Percentiles rank a stretch among this genome's conserved stretches.
These are phyloP conservation scores for Wickerhamiella kurtzmanii DNA, from an alignment of 805 yeast species.

Conservation along the genomic window DNA sequence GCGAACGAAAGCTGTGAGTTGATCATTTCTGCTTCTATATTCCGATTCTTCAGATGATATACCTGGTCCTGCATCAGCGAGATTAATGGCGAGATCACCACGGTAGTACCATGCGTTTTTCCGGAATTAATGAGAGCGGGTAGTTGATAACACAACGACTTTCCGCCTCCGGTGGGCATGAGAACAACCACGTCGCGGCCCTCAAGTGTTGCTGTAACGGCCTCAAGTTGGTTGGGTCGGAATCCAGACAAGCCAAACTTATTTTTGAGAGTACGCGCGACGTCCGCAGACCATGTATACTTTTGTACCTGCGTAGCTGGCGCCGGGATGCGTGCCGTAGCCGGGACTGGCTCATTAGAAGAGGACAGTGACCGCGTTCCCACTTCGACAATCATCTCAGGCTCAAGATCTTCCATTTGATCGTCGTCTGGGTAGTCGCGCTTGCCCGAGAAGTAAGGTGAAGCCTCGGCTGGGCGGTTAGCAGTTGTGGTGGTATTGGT, in stretches of 20 bases:
- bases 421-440: slow-evolving; percentile 2
- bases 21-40: slow-evolving; percentile 76
- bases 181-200: slow-evolving; percentile 86
- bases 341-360: neutral
- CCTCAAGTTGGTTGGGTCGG: slow-evolving; percentile 75
- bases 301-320: too few relatives aligned
- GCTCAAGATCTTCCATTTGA: neutral
- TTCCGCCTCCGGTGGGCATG: slow-evolving; percentile 99
- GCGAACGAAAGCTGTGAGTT: slow-evolving; percentile 57
- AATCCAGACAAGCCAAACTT: slow-evolving; percentile 55
- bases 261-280: slow-evolving; percentile 39
- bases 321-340: too few relatives aligned
- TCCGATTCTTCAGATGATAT: slow-evolving; percentile 51
- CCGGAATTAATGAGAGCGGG: slow-evolving; percentile 80
- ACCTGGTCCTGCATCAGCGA: slow-evolving; percentile 98
- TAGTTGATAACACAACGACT: slow-evolving; percentile 85
- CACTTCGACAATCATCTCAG: neutral
- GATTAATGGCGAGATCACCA: slow-evolving; percentile 87
- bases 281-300: slow-evolving; percentile 56
- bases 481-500: neutral
- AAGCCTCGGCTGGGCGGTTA: neutral
- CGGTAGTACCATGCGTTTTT: slow-evolving; percentile 64
- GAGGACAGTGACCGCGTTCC: neutral
- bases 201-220: slow-evolving; percentile 57
- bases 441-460: neutral